phyloP scores from a whole-genome alignment of 768 basidiomycete species.

The Trametes gibbosa region DNA sequence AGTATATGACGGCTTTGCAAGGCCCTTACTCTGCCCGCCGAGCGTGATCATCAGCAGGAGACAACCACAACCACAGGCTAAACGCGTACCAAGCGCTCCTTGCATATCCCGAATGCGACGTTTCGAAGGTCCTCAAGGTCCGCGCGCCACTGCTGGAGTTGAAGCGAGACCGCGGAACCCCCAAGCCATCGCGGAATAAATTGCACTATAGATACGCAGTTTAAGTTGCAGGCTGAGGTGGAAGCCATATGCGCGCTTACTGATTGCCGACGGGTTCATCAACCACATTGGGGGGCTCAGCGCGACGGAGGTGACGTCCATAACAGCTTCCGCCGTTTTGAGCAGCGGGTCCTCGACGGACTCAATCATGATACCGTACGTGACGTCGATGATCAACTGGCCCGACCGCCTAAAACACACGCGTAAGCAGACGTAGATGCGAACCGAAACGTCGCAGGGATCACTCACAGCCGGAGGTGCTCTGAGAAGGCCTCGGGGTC shows the following conservation, averaged over 20 bases:
- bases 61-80: background rate
- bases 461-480: constrained; percentile 5
- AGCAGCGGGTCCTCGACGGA: constrained; percentile 26
- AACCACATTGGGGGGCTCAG: constrained; percentile 10
- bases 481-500: constrained; percentile 1
- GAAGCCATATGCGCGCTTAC: background rate
- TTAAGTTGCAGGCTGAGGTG: background rate
- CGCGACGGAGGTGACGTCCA: constrained; percentile 13
- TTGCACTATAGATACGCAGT: background rate
- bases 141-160: background rate
- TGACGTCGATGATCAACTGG: constrained; percentile 24
- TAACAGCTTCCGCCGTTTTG: constrained; percentile 23
- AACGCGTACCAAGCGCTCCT: background rate
- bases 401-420: background rate
- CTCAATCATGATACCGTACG: constrained; percentile 29
- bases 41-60: no score
- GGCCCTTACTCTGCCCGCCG: background rate
- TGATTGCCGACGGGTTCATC: constrained; percentile 1
- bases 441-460: background rate
- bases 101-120: background rate
- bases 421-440: background rate
- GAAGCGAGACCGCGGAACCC: background rate
- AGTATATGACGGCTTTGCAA: background rate
- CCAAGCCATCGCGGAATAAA: constrained; percentile 7
- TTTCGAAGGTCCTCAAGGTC: background rate